Conservation (phyloP, 2,329 filamentous ascomycete genomes). For the Phoma sp. region DNA sequence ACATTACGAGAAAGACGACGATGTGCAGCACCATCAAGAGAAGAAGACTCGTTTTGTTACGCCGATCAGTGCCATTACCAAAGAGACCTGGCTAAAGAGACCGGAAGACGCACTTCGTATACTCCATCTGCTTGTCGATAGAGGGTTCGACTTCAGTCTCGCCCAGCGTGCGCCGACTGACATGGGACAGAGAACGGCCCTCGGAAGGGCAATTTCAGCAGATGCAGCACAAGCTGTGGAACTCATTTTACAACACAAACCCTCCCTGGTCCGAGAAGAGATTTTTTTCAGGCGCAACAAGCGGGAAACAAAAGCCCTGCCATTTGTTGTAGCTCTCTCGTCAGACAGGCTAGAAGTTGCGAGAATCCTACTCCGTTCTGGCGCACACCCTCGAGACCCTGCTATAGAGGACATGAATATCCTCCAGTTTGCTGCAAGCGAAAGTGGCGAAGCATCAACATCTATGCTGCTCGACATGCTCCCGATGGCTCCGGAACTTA, state of each 20-base stretch:
- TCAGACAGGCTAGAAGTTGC: slow-evolving; percentile 21
- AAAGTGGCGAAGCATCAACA: slow-evolving; percentile 18
- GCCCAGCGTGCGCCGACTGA: slow-evolving; percentile 25
- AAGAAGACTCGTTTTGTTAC: slow-evolving; percentile 23
- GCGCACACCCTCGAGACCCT: slow-evolving; percentile 25
- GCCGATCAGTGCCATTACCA: slow-evolving; percentile 24
- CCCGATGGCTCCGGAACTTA: slow-evolving; percentile 20
- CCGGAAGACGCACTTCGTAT: slow-evolving; percentile 30
- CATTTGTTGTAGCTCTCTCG: slow-evolving; percentile 22
- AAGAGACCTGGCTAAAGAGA: slow-evolving; percentile 28
- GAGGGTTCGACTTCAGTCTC: slow-evolving; percentile 20
- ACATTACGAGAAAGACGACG: slow-evolving; percentile 26
- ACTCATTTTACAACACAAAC: slow-evolving; percentile 22
- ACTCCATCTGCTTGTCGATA: slow-evolving; percentile 20
- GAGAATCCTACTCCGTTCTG: slow-evolving; percentile 23
- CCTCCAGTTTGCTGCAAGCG: slow-evolving; percentile 22
- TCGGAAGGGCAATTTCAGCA: slow-evolving; percentile 23
- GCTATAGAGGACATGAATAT: slow-evolving; percentile 27
- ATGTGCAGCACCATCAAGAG: slow-evolving; percentile 24
- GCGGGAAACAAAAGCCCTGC: slow-evolving; percentile 24
- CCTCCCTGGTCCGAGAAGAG: slow-evolving; percentile 22
- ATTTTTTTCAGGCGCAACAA: slow-evolving; percentile 24
- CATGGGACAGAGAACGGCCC: slow-evolving; percentile 19
- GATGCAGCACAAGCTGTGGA: slow-evolving; percentile 28
- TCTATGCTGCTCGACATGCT: slow-evolving; percentile 27